Evolutionary conservation across 129 eudicot species (phyloP).

Genomic region (Flaveria ramosissima): DNA sequence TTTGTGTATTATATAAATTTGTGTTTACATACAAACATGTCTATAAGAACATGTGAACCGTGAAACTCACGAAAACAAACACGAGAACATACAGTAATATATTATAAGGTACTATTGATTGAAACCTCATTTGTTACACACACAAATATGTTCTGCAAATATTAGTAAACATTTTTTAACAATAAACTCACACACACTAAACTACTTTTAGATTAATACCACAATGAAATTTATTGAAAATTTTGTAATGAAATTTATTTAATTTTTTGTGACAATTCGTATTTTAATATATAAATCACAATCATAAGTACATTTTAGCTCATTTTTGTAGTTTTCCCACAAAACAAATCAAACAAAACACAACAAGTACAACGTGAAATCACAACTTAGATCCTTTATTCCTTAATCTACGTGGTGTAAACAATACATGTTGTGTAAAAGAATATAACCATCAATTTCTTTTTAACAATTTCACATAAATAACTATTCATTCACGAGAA

Average conservation of each 20-base stretch:
- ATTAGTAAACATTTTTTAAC: background rate
- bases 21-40: no score
- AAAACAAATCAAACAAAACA: background rate
- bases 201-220: no score
- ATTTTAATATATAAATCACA: background rate
- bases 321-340: background rate
- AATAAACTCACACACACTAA: no score
- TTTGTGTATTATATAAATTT: no score
- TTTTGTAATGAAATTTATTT: no score
- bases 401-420: background rate
- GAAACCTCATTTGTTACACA: background rate
- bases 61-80: background rate
- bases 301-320: background rate
- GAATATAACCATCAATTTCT: no score
- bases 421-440: background rate
- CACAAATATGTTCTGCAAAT: background rate
- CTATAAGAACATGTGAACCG: no score
- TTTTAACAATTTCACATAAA: background rate
- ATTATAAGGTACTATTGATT: background rate
- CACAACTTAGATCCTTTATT: background rate
- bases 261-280: background rate
- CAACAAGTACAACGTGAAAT: background rate
- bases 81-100: background rate
- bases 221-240: no score
- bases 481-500: background rate